Evolutionary conservation across 2,329 filamentous ascomycete species (phyloP).

Genomic region (Hypomyces perniciosus): DNA sequence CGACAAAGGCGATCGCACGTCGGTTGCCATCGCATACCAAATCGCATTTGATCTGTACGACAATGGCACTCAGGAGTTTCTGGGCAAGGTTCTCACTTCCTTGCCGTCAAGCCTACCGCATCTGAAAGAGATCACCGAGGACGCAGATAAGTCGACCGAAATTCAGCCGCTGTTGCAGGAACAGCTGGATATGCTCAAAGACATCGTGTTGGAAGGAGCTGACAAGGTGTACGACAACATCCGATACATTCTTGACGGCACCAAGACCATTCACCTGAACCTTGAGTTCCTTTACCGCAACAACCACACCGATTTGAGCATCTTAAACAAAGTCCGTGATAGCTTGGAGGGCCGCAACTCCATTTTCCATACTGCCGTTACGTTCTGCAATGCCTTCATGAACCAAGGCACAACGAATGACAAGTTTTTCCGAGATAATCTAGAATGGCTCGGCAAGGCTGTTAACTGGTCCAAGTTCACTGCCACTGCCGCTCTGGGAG

Average conservation of each 20-base stretch:
- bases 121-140: conserved; percentile 37
- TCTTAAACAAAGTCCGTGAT: conserved; percentile 93
- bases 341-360: conserved; percentile 94
- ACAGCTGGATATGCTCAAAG: conserved; percentile 50
- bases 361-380: conserved; percentile 96
- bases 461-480: conserved; percentile 99
- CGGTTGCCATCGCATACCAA: conserved; percentile 85
- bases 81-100: conserved; percentile 80
- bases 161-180: conserved; percentile 43
- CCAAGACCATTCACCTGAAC: conserved; percentile 89
- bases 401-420: conserved; percentile 97
- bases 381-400: conserved; percentile 98
- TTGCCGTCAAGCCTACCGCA: conserved; percentile 53
- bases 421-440: conserved; percentile 95
- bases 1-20: conserved; percentile 68
- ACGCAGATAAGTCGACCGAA: conserved; percentile 39
- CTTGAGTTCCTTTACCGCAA: conserved; percentile 95
- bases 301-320: conserved; percentile 85
- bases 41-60: conserved; percentile 98
- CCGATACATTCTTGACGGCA: conserved; percentile 70
- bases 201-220: conserved; percentile 44
- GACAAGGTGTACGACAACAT: conserved; percentile 57
- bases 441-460: conserved; percentile 96
- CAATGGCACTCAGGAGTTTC: conserved; percentile 95
- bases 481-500: conserved; percentile 89